These are phyloP conservation scores for Phytophthora tentaculata DNA, from an alignment of 352 stramenopile genomes.

Conservation along the genomic window DNA sequence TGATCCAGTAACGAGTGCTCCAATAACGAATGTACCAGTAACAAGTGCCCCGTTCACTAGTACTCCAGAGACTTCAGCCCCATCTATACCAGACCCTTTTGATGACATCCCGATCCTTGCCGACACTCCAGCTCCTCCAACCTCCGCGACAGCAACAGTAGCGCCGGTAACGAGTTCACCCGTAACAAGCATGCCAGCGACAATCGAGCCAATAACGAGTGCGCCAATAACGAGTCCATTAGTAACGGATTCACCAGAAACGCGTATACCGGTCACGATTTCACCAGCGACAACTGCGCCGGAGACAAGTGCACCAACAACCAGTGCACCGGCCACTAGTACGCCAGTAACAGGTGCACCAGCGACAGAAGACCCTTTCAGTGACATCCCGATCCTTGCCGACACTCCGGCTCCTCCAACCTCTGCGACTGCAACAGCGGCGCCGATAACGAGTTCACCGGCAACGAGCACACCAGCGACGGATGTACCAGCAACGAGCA, in stretches of 20 bases:
- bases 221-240: background rate
- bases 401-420: background rate
- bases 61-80: background rate
- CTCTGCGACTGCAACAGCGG: background rate
- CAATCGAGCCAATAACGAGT: background rate
- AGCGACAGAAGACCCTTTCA: background rate
- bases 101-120: conserved; percentile 15
- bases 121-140: conserved; percentile 9
- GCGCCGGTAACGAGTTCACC: background rate
- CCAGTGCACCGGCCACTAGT: too few relatives aligned
- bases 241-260: background rate
- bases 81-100: conserved; percentile 9
- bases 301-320: background rate
- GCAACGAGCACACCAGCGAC: too few relatives aligned
- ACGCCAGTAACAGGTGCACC: background rate
- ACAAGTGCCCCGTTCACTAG: too few relatives aligned
- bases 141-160: background rate
- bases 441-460: background rate
- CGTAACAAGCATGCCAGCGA: background rate
- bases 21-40: too few relatives aligned
- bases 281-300: background rate
- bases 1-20: background rate
- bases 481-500: too few relatives aligned
- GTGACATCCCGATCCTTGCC: background rate
- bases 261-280: background rate